These are phyloP conservation scores for Alternaria ventricosa DNA, from an alignment of 2,329 filamentous ascomycete species.

Conservation along the genomic window DNA sequence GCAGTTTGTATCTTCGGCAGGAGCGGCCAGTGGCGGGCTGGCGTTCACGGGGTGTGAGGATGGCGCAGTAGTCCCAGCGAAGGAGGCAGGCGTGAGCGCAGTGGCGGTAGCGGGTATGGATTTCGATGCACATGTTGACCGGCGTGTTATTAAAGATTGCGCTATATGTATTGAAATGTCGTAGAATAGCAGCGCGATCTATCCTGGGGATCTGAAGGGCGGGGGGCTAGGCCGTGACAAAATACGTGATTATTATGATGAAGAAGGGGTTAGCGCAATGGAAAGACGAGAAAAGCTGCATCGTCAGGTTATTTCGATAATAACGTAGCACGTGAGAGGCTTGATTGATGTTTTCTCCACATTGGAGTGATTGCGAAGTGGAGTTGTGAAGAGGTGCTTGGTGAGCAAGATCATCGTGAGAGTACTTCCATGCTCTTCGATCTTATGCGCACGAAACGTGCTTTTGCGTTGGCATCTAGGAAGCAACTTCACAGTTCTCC, in stretches of 20 bases:
- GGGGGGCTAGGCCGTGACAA: background rate
- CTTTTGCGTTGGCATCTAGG: background rate
- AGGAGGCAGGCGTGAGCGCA: conserved; percentile 17
- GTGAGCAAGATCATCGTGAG: background rate
- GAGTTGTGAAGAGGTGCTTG: background rate
- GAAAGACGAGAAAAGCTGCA: background rate
- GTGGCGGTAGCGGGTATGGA: conserved; percentile 10
- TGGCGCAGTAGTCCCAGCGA: conserved; percentile 22
- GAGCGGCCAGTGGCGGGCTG: conserved; percentile 6
- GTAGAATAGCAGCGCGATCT: background rate
- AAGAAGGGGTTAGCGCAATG: background rate
- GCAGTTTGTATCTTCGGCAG: conserved; percentile 10
- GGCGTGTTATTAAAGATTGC: background rate
- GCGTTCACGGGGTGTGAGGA: conserved; percentile 1
- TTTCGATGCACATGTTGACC: conserved; percentile 20
- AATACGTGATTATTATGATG: background rate
- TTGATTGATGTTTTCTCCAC: background rate
- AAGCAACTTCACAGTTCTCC: too few relatives aligned
- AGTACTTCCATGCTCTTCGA: background rate
- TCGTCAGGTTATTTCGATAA: too few relatives aligned
- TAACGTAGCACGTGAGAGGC: background rate
- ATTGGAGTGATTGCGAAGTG: background rate
- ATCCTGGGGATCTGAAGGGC: background rate
- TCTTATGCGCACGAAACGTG: background rate
- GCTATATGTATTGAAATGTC: background rate